Conservation (phyloP, 73 alveolate genomes). For the Loxodes magnus region DNA sequence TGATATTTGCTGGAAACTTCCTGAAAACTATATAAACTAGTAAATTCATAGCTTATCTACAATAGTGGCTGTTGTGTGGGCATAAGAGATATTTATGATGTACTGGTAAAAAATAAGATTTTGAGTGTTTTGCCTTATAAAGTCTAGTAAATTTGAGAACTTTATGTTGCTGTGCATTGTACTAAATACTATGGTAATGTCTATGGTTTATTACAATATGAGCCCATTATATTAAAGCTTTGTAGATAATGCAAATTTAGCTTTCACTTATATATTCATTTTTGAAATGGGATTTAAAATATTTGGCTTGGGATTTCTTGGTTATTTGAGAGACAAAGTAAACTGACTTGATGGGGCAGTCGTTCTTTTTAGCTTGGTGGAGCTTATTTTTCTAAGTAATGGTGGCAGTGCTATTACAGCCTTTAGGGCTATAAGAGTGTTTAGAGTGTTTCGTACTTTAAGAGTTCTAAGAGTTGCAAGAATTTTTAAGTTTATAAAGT, state of each 20-base stretch:
- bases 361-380: constrained; percentile 69
- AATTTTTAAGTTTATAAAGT: constrained; percentile 77
- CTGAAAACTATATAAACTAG: too few relatives aligned
- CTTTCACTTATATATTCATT: constrained; percentile 17
- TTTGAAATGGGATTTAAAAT: constrained; percentile 52
- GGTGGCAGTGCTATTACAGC: constrained; percentile 34
- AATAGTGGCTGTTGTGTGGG: too few relatives aligned
- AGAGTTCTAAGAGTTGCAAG: constrained; percentile 82
- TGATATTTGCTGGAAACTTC: too few relatives aligned
- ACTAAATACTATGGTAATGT: constrained; percentile 48
- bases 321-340: constrained; percentile 44
- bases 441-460: constrained; percentile 89
- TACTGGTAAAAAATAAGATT: neutral
- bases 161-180: constrained; percentile 6
- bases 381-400: constrained; percentile 46
- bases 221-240: neutral
- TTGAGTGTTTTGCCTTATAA: neutral
- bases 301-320: constrained; percentile 42
- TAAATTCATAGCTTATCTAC: too few relatives aligned
- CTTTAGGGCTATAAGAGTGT: constrained; percentile 64
- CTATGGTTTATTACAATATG: constrained; percentile 31
- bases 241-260: neutral
- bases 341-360: constrained; percentile 66
- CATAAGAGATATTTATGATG: too few relatives aligned
- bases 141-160: neutral